A percentile compares a stretch with the other conserved stretches of the same genome.
phyloP scores from a whole-genome alignment of 2,329 filamentous ascomycete genomes.

The Periconia sp. region DNA sequence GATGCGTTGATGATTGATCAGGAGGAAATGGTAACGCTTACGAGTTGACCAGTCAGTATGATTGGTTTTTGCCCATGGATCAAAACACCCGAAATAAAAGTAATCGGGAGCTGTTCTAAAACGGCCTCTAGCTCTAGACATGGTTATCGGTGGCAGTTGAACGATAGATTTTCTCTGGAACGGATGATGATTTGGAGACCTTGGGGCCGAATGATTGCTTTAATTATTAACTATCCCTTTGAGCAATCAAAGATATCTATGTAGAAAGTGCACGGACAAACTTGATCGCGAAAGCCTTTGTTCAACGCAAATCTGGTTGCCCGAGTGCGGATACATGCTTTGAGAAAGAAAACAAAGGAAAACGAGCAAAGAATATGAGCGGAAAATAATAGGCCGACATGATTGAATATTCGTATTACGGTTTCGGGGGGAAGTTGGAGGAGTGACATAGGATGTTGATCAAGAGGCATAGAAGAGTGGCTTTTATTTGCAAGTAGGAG shows the following conservation, averaged over 20 bases:
- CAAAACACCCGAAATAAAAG: not conserved
- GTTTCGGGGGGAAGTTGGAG: slow-evolving; percentile 23
- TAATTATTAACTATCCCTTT: too few relatives aligned
- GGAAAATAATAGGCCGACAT: slow-evolving; percentile 24
- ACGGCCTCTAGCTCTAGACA: not conserved
- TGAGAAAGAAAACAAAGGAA: too few relatives aligned
- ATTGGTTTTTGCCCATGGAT: not conserved
- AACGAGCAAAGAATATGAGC: too few relatives aligned
- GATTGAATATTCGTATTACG: slow-evolving; percentile 18
- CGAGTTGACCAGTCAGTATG: not conserved
- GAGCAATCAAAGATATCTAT: too few relatives aligned
- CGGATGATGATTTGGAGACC: too few relatives aligned
- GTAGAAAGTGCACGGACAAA: too few relatives aligned
- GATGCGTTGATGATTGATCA: not conserved
- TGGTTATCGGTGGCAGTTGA: not conserved
- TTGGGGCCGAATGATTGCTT: too few relatives aligned
- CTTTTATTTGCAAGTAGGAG: slow-evolving; percentile 8
- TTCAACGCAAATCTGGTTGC: too few relatives aligned
- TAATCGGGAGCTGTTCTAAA: not conserved
- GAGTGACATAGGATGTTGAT: slow-evolving; percentile 17
- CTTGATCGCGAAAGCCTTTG: too few relatives aligned
- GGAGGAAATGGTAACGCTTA: not conserved
- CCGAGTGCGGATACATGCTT: too few relatives aligned
- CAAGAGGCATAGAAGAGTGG: slow-evolving; percentile 4
- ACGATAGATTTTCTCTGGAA: not conserved